A percentile compares a stretch with the other conserved stretches of the same genome.
These are phyloP conservation scores for Athelia psychrophila DNA, from an alignment of 1,284 basidiomycete genomes.

Conservation along the genomic window DNA sequence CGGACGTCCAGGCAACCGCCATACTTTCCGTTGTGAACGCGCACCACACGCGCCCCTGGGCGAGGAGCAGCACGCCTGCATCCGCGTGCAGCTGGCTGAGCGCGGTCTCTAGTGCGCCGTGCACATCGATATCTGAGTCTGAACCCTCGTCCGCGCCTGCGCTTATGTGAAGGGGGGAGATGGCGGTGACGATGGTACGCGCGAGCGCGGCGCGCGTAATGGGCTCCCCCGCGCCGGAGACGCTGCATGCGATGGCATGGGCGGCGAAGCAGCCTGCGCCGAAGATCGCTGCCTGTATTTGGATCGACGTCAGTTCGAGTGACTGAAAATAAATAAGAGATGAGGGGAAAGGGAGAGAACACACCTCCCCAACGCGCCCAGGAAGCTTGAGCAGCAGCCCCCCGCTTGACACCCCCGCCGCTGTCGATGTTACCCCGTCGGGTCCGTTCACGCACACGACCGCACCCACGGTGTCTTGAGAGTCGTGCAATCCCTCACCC, in stretches of 20 bases:
- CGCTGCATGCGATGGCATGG: conserved; percentile 56
- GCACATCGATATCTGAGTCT: conserved; percentile 33
- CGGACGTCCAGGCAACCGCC: conserved; percentile 66
- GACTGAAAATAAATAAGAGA: no score
- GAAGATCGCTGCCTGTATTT: conserved; percentile 51
- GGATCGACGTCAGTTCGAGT: conserved; percentile 1
- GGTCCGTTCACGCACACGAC: conserved; percentile 33
- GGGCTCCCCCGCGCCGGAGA: conserved; percentile 63
- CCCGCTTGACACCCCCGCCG: conserved; percentile 78
- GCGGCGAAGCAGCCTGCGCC: conserved; percentile 55
- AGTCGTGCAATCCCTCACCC: conserved; percentile 20
- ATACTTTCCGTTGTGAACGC: conserved; percentile 80
- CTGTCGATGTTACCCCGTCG: conserved; percentile 34
- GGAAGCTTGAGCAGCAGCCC: conserved; percentile 69
- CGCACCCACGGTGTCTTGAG: conserved; percentile 78
- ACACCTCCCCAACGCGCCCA: conserved; percentile 70
- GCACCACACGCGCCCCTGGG: conserved; percentile 66
- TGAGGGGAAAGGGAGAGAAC: conserved; percentile 11
- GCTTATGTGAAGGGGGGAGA: no score
- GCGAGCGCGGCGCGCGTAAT: conserved; percentile 46
- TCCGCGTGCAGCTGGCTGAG: conserved; percentile 29
- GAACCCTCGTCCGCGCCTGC: no score
- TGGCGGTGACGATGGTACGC: conserved; percentile 35
- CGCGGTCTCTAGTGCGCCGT: conserved; percentile 35
- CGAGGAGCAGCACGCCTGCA: conserved; percentile 45